Conservation (phyloP, 139 green algal species). For the Trebouxia sp. region DNA sequence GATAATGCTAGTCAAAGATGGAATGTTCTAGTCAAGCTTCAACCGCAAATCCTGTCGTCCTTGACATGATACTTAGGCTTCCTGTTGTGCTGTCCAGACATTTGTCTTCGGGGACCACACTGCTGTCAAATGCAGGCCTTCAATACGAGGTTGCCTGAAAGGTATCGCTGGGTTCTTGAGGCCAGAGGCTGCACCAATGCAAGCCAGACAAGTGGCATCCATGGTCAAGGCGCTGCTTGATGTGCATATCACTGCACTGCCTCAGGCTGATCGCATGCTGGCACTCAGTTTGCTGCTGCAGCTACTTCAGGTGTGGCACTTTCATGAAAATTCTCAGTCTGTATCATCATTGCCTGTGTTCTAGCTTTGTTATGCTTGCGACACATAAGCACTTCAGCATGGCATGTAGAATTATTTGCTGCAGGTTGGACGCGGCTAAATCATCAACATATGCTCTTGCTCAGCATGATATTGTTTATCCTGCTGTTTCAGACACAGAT, state of each 20-base stretch:
- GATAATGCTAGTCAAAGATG: too few species aligned
- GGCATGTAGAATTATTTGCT: neutral
- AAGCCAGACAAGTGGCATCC: neutral
- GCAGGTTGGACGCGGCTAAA: neutral
- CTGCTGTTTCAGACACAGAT: neutral
- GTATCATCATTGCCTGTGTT: too few species aligned
- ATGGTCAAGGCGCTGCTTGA: neutral
- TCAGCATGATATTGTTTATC: neutral
- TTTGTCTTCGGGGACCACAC: neutral
- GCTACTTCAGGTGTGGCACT: neutral
- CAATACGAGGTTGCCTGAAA: neutral
- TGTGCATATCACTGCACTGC: neutral
- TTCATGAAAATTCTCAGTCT: neutral
- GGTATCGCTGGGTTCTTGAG: neutral
- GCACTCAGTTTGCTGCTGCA: neutral
- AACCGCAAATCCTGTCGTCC: too few species aligned
- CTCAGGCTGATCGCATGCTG: slow-evolving; percentile 18
- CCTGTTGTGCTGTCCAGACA: too few species aligned
- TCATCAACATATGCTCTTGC: neutral
- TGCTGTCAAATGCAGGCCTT: neutral
- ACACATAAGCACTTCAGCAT: neutral
- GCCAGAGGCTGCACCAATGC: neutral
- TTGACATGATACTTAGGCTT: too few species aligned
- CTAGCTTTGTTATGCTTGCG: neutral
- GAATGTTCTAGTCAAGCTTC: too few species aligned